Evolutionary conservation across 2,329 filamentous ascomycete species (phyloP), one percentile per base, ranked within the genome.

Genomic region (Curvularia verruculosa): DNA sequence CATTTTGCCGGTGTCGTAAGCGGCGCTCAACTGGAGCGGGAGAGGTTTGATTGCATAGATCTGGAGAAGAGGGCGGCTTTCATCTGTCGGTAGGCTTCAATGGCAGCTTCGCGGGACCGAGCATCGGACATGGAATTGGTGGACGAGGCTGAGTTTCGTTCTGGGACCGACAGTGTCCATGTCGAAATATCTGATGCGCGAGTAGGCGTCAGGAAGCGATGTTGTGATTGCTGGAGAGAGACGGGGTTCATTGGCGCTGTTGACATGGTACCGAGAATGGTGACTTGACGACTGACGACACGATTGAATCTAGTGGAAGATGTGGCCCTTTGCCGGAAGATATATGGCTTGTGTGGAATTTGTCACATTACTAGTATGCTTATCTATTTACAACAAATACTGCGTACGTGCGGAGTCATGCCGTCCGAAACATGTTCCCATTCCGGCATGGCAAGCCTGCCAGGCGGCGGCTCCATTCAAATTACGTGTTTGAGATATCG

Each of bases 81-180:
- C 34, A 76, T 60, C 44, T 70, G 68, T 54, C 59, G 64, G 56
- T 76, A 76, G 18, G 72, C 73, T 65, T 75, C 69, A 46, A 76
- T 67, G 7, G 70, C 67, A 37, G 67, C 67, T 43, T 73, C 65
- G 43, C 62, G 65, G 15, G 71, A 68, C 28, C 50, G 56, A 13
- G 45, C 34, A 6, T 70, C 67, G 5, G 53, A 48, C 21, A 68
- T 55, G 13, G 67, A 61, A 4, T 59, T 8, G 19, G 52, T 43
- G 0, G 45, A 54, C 34, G 54, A 47, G 12, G 49, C 54, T 15
- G 61, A 53, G 13, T 52, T 56, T 18, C 67, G 65, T 53, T 67
- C 58, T 13, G 72, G 65, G 18, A 75, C 50, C 7, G 70, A 68
- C 8, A 61, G 59, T 15, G 72, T 68, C 73, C 73, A 75, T 45